These are phyloP conservation scores for Neurospora sp. DNA, from an alignment of 2,329 filamentous ascomycete species.

Conservation along the genomic window DNA sequence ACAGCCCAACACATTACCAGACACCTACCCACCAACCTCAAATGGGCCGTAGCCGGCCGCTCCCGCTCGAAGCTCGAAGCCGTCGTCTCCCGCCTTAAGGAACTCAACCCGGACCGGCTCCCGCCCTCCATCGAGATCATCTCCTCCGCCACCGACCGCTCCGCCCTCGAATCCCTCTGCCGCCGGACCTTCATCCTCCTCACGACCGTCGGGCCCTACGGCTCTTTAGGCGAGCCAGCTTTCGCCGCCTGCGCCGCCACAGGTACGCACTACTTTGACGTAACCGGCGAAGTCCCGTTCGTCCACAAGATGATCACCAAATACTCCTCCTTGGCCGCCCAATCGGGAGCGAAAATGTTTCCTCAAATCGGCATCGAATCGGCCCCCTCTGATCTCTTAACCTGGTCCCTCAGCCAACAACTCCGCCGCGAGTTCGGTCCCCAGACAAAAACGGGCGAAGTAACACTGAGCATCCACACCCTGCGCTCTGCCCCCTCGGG, in stretches of 20 bases:
- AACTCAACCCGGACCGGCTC: constrained; percentile 57
- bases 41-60: constrained; percentile 82
- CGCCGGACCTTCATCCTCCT: constrained; percentile 49
- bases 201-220: constrained; percentile 51
- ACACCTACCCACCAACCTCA: constrained; percentile 63
- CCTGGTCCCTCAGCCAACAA: constrained; percentile 41
- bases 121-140: constrained; percentile 54
- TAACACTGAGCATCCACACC: constrained; percentile 39
- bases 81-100: constrained; percentile 57
- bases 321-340: constrained; percentile 43
- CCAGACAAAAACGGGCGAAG: constrained; percentile 37
- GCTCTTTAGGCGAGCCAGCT: constrained; percentile 44
- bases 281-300: constrained; percentile 51
- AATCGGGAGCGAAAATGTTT: constrained; percentile 48
- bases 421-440: constrained; percentile 31
- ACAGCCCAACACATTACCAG: constrained; percentile 66
- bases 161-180: constrained; percentile 32
- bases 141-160: constrained; percentile 31
- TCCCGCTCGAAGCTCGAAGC: constrained; percentile 65
- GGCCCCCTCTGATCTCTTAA: constrained; percentile 49
- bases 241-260: constrained; percentile 53
- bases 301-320: constrained; percentile 50
- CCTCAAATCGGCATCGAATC: constrained; percentile 56
- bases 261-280: constrained; percentile 56
- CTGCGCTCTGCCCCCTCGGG: constrained; percentile 46